Conservation (phyloP, 1,139 yeast genomes). For the Magnusiomyces tetraspermus region DNA sequence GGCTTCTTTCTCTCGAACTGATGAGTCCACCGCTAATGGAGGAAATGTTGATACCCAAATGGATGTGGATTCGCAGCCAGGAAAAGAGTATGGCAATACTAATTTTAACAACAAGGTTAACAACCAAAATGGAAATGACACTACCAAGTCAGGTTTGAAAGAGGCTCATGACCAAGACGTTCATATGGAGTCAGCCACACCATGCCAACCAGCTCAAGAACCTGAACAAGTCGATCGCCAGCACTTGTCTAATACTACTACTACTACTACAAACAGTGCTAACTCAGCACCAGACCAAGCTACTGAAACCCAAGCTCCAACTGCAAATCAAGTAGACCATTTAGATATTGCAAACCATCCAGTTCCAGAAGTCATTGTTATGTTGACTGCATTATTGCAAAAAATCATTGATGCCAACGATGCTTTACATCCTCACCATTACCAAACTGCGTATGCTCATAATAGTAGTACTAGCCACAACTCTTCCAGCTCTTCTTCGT, state of each 20-base stretch:
- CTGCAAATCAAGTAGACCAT: slow-evolving; percentile 35
- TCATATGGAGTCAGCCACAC: slow-evolving; percentile 4
- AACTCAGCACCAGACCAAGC: background rate
- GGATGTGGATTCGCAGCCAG: background rate
- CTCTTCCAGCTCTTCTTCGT: slow-evolving; percentile 8
- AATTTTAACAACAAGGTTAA: background rate
- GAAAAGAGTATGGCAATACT: background rate
- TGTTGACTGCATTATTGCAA: slow-evolving; percentile 77
- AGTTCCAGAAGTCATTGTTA: slow-evolving; percentile 65
- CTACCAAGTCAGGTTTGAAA: background rate
- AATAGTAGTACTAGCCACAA: slow-evolving; percentile 24
- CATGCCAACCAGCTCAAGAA: background rate
- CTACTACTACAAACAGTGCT: slow-evolving; percentile 11
- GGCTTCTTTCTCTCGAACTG: background rate
- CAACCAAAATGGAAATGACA: background rate
- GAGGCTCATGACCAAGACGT: background rate
- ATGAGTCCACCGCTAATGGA: background rate
- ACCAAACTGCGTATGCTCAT: slow-evolving; percentile 38
- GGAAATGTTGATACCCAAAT: background rate
- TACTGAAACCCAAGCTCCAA: slow-evolving; percentile 15
- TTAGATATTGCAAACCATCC: slow-evolving; percentile 78
- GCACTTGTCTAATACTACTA: no score
- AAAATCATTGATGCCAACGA: slow-evolving; percentile 93
- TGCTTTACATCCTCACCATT: slow-evolving; percentile 63
- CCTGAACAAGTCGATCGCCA: no score